Percentiles rank a stretch among this genome's conserved stretches.
These are phyloP conservation scores for Stachybotrys echinatus DNA, from an alignment of 2,329 filamentous ascomycete species.

Conservation along the genomic window DNA sequence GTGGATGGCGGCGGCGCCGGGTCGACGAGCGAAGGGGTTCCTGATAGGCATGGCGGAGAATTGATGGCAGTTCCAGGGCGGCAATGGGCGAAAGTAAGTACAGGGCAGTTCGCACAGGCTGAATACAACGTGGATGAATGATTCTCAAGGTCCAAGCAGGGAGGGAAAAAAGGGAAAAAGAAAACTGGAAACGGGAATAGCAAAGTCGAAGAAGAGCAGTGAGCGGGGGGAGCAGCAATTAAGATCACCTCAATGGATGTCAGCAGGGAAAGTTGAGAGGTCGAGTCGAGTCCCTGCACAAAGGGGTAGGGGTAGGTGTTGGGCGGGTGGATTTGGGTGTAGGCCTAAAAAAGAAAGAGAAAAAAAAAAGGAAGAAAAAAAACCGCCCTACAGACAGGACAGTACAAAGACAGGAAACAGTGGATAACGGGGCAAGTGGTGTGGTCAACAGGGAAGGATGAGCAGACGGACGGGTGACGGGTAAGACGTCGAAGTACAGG, in stretches of 20 bases:
- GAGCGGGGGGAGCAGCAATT: background rate
- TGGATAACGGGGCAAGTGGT: background rate
- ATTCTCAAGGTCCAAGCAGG: too few relatives aligned
- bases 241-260: background rate
- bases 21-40: conserved; percentile 63
- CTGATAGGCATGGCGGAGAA: conserved; percentile 59
- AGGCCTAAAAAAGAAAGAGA: background rate
- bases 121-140: background rate
- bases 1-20: conserved; percentile 36
- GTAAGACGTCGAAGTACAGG: too few relatives aligned
- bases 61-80: conserved; percentile 2
- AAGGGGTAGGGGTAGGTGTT: background rate
- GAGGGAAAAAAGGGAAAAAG: too few relatives aligned
- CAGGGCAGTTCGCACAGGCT: background rate
- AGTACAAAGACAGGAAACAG: too few relatives aligned
- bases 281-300: background rate
- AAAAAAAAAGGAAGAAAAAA: too few relatives aligned
- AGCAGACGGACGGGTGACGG: background rate
- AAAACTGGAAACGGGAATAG: too few relatives aligned
- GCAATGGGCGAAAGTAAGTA: background rate
- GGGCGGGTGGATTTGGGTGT: too few relatives aligned
- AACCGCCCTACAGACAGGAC: too few relatives aligned
- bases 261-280: background rate
- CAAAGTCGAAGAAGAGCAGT: background rate
- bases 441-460: background rate